Conservation (phyloP, 2,329 filamentous ascomycete species). For the Talaromyces sp. region DNA sequence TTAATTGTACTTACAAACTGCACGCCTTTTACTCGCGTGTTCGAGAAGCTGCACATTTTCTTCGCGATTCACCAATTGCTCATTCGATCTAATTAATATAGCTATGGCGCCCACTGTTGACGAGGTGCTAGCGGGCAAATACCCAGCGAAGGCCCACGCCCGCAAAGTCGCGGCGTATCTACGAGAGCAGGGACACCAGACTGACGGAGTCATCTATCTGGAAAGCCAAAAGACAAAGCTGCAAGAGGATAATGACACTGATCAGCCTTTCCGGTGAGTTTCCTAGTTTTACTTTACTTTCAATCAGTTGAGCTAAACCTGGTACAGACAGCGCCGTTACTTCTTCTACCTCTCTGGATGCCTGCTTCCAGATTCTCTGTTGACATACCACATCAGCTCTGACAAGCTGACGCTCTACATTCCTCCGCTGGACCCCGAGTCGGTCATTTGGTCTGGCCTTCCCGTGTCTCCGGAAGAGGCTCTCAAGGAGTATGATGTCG, state of each 20-base stretch:
- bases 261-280: conserved; percentile 68
- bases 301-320: too few species aligned
- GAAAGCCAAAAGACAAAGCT: conserved; percentile 77
- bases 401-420: conserved; percentile 81
- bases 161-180: conserved; percentile 77
- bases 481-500: conserved; percentile 70
- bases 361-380: conserved; percentile 71
- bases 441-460: conserved; percentile 89
- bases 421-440: conserved; percentile 77
- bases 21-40: too few species aligned
- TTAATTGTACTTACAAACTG: not conserved
- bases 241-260: conserved; percentile 84
- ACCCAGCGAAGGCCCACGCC: conserved; percentile 83
- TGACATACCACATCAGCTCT: conserved; percentile 72
- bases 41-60: too few species aligned
- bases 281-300: not conserved
- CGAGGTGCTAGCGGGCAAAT: conserved; percentile 52
- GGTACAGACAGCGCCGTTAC: conserved; percentile 70
- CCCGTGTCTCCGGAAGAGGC: conserved; percentile 75
- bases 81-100: not conserved
- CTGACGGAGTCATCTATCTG: conserved; percentile 74
- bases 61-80: too few species aligned
- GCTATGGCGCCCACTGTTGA: conserved; percentile 27
- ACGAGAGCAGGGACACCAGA: conserved; percentile 56
- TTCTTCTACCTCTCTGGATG: conserved; percentile 96